Evolutionary conservation across 1,284 basidiomycete species (phyloP), one percentile per base, ranked within the genome.

Genomic region (Agroathelia rolfsii): DNA sequence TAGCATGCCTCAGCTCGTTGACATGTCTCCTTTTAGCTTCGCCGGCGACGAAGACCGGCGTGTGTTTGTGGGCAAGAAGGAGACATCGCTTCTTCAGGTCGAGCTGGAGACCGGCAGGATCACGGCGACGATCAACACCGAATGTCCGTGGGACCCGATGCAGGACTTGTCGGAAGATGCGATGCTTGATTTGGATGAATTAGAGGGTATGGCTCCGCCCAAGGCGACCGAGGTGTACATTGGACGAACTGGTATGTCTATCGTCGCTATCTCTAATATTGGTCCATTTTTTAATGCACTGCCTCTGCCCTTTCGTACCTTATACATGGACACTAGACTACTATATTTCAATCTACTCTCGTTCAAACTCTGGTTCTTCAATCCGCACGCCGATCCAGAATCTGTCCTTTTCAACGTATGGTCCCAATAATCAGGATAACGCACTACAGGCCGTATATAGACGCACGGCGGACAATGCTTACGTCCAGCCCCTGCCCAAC

Each of bases 31-130:
- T 0, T 90, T 88, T 51, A 79, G 69, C 24, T 83, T 88, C 39
- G 59, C 72, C 10, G 72, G 72, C 8, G 76, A 78, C 32, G 70
- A 77, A 3, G 67, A 76, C 43, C 56, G 60, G 8, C 69, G 81
- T 25, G 66, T 87, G 10, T 93, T 93, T 51, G 76, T 89, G 1
- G 89, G 88, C 3, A 72, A 72, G 51, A 92, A 92, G 57, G 79
- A 87, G 52, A 89, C 85, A 0, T 82, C 78, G 0, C 53, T 93
- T 16, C 56, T 94, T 21, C 61, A 85, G 24, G 64, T 94, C 9
- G 85, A 92, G 50, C 58, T 93, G 28, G 76, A 83, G 48, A 88
- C 87, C 0, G 89, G 89, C 2, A 69, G 66, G 43, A 69, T 94
- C 37, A 85, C 82, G 53, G 80, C 79, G 5, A 76, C 78, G 0